These are phyloP conservation scores for Verticillium isaacii DNA, from an alignment of 2,329 filamentous ascomycete species.

Conservation along the genomic window DNA sequence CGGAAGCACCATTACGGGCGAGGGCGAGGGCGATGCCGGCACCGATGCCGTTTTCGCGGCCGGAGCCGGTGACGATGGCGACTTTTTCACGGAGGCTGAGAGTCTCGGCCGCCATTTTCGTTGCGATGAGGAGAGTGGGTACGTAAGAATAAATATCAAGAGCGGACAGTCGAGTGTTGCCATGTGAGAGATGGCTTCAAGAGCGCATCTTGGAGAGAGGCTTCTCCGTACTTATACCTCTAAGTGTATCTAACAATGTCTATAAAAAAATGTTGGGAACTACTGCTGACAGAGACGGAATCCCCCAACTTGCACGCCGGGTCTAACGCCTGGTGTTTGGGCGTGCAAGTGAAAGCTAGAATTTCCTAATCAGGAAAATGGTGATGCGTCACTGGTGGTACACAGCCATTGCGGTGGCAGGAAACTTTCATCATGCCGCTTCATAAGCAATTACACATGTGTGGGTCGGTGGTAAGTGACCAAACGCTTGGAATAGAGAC, in stretches of 20 bases:
- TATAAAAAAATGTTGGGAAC: too few species aligned
- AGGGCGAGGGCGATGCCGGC: conserved; percentile 34
- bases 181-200: too few species aligned
- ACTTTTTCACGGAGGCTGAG: conserved; percentile 34
- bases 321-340: background rate
- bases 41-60: conserved; percentile 37
- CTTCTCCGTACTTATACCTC: too few species aligned
- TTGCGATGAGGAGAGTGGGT: background rate
- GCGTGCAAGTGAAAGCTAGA: background rate
- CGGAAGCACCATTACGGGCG: conserved; percentile 34
- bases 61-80: conserved; percentile 40
- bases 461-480: too few species aligned
- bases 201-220: too few species aligned
- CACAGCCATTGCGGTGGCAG: background rate
- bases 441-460: too few species aligned
- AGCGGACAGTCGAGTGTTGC: too few species aligned
- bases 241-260: too few species aligned
- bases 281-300: too few species aligned
- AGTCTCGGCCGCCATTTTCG: conserved; percentile 17
- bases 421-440: too few species aligned
- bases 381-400: background rate
- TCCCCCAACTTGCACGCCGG: too few species aligned
- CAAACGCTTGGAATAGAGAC: too few species aligned
- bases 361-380: conserved; percentile 8
- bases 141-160: background rate